Conservation (phyloP, 2,329 filamentous ascomycete species). For the Talaromyces sp. region DNA sequence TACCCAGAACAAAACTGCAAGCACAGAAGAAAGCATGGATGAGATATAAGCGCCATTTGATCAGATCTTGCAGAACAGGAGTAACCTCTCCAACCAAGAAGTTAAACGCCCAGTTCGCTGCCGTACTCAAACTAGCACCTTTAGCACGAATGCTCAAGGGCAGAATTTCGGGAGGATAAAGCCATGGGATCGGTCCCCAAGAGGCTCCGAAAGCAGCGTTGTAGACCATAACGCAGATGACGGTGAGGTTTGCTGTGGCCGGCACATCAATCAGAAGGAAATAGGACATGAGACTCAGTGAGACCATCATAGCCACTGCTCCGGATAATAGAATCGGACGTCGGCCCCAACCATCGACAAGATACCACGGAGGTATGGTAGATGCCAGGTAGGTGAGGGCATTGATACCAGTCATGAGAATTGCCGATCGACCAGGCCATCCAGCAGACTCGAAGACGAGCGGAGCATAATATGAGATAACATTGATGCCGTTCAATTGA, state of each 20-base stretch:
- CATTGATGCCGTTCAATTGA: slow-evolving; percentile 97
- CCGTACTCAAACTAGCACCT: slow-evolving; percentile 92
- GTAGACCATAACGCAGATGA: slow-evolving; percentile 96
- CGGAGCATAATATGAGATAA: slow-evolving; percentile 98
- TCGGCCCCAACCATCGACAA: slow-evolving; percentile 88
- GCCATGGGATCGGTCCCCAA: slow-evolving; percentile 98
- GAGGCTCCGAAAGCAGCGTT: slow-evolving; percentile 94
- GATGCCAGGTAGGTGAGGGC: slow-evolving; percentile 85
- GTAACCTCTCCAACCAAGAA: slow-evolving; percentile 96
- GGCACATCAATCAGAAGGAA: slow-evolving; percentile 83
- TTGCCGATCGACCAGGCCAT: slow-evolving; percentile 86
- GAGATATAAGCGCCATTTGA: slow-evolving; percentile 90
- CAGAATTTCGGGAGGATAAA: slow-evolving; percentile 98
- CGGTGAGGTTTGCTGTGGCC: slow-evolving; percentile 76
- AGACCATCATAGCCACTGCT: slow-evolving; percentile 82
- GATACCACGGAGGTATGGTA: slow-evolving; percentile 94
- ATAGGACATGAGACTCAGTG: slow-evolving; percentile 86
- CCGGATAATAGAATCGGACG: slow-evolving; percentile 86
- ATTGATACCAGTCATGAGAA: slow-evolving; percentile 97
- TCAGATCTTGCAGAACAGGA: slow-evolving; percentile 84
- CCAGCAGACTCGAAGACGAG: slow-evolving; percentile 95
- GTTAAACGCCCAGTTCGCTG: slow-evolving; percentile 97
- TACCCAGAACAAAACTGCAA: slow-evolving; percentile 91
- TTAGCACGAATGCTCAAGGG: slow-evolving; percentile 95
- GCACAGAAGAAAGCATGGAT: slow-evolving; percentile 97